Conservation (phyloP, 805 yeast genomes). For the Starmerella ratchasimensis region DNA sequence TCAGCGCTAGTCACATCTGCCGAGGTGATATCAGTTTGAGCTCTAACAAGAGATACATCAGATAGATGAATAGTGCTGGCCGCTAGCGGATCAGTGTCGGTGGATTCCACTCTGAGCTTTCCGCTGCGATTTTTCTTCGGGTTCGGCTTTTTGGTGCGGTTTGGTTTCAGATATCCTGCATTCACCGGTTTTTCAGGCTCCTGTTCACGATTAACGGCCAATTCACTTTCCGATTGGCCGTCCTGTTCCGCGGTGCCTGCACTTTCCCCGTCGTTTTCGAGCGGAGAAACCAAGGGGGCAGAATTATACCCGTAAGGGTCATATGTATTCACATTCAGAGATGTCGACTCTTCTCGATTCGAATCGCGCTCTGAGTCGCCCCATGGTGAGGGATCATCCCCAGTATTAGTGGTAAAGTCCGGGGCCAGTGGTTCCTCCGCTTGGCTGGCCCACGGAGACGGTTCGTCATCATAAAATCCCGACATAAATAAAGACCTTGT, state of each 20-base stretch:
- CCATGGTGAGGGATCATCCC: not conserved
- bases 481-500: constrained; percentile 1
- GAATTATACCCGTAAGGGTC: not conserved
- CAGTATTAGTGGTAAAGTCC: not conserved
- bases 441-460: constrained; percentile 8
- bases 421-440: constrained; percentile 1
- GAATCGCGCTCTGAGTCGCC: not conserved
- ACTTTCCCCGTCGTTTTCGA: not conserved
- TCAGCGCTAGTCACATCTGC: too few relatives aligned
- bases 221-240: too few relatives aligned
- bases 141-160: too few relatives aligned
- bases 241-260: too few relatives aligned
- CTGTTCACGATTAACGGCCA: too few relatives aligned
- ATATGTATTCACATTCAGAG: not conserved
- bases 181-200: too few relatives aligned
- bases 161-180: too few relatives aligned
- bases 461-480: constrained; percentile 3
- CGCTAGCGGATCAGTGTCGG: constrained; percentile 13
- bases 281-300: not conserved
- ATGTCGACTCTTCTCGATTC: not conserved
- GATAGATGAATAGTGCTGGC: constrained; percentile 3
- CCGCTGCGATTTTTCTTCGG: constrained; percentile 9
- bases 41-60: too few relatives aligned
- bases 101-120: constrained; percentile 8
- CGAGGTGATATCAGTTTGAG: constrained; percentile 1